Evolutionary conservation across 1,284 basidiomycete species (phyloP), one percentile per base, ranked within the genome.

Genomic region (Violaceomyces palustris): DNA sequence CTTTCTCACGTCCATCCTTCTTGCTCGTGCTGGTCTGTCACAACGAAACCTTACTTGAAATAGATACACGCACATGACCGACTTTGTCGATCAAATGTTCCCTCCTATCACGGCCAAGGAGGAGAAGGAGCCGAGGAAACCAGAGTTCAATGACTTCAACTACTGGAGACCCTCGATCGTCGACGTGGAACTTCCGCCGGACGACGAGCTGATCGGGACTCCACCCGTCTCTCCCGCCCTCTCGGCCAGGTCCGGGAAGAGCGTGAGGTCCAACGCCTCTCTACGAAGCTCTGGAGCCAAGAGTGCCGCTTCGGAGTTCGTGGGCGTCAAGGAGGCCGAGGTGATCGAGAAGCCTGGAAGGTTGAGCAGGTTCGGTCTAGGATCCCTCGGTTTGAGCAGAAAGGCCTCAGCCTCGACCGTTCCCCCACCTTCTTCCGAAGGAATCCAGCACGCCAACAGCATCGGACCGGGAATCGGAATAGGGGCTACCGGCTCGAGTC

Each of bases 51-150:
- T n/a, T n/a, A n/a, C n/a, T n/a, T n/a, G n/a, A n/a, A n/a, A n/a
- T n/a, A n/a, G n/a, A n/a, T 91, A 92, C 74, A 92, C 91, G 56
- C 85, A 90, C 73, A 96, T 93, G 90, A 96, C 93, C 14, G 93
- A 98, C 74, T 81, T 98, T 12, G 94, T 99, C 24, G 92, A 99
- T 76, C 92, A 96, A 74, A 93, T 96, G 85, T 99, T 99, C 78
- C 94, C 94, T 21, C 90, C 93, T 0, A 89, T 97, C 49, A 60
- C 60, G 24, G 82, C 89, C 66, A 83, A 84, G 41, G 88, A 87
- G 69, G 85, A 60, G 33, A 50, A 54, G 30, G 52, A 56, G 23
- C 59, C 63, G 15, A 35, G 85, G 78, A 82, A 83, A 28, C 83
- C 88, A 1, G 90, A 94, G 73, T 98, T 81, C 73, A 96, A 91